phyloP scores from a whole-genome alignment of 257 asterid species.

The Nicotiana tabacum region DNA sequence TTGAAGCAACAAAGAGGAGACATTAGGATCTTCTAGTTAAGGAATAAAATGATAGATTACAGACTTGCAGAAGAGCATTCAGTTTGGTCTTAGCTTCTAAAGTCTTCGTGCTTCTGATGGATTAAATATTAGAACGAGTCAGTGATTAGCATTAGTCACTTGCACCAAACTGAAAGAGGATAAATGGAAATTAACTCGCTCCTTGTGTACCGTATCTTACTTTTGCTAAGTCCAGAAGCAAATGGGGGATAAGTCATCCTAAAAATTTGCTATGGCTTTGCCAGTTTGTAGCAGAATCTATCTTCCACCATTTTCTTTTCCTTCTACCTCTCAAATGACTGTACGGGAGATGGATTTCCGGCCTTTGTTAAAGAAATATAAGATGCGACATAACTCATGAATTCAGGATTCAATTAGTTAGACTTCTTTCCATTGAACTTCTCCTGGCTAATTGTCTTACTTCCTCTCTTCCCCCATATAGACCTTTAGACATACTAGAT shows the following conservation, averaged over 20 bases:
- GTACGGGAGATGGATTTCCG: neutral
- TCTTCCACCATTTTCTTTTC: neutral
- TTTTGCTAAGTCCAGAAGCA: neutral
- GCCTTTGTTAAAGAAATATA: neutral
- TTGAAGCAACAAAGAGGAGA: neutral
- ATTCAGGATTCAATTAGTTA: neutral
- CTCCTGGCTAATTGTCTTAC: neutral
- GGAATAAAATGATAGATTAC: neutral
- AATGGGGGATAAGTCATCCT: neutral
- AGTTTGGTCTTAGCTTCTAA: neutral
- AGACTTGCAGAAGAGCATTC: neutral
- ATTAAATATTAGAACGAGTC: neutral
- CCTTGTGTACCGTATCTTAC: too few species aligned
- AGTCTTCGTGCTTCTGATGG: neutral
- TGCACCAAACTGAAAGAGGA: neutral
- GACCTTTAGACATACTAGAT: neutral
- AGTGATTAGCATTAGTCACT: neutral
- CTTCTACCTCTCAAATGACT: neutral
- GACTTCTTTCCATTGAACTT: neutral
- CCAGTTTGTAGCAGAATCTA: neutral
- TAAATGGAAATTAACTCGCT: neutral
- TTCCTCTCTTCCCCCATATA: neutral
- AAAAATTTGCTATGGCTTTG: neutral
- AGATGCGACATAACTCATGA: neutral
- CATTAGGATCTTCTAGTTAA: neutral